Evolutionary conservation across 1,284 basidiomycete species (phyloP), one percentile per base, ranked within the genome.

Genomic region (Pseudozyma sp.): DNA sequence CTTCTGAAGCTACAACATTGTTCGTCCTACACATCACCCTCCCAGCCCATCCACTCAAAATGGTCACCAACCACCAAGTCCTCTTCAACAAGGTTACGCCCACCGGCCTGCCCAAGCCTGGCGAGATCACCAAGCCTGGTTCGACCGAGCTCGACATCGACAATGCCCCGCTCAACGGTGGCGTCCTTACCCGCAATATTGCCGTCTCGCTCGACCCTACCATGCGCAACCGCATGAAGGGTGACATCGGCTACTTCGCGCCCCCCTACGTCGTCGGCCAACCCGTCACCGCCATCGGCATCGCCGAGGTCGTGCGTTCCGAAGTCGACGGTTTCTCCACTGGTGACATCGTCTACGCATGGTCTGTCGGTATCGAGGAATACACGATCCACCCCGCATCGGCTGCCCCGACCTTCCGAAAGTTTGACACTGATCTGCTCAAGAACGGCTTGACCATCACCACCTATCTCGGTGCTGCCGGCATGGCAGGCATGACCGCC

Each of bases 401-500:
- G 9, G 60, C 56, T 24, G 45, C 43, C 1, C 30, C 47, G 5
- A 19, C 33, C 0, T 67, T 68, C 57, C 63, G 72, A 35, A 75
- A 71, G 49, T 54, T 75, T n/a, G 64, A 67, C 48, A 14, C 45
- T n/a, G 31, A 17, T 4, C 53, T 50, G 29, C 57, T 70, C 19
- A 24, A 39, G 8, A 64, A 56, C 16, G 68, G 72, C 16, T 57
- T 75, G 29, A 54, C 56, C 8, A 65, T 81, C 50, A 75, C 71
- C 33, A 81, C 77, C 37, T 84, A 79, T 63, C 77, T 85, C 13
- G 85, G 84, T 14, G 80, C 79, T 0, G 71, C 84, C 1, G 85
- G 85, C 30, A 82, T 82, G 79, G 61, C 81, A 5, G 78, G 82
- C 9, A 79, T 85, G 77, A 86, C 85, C 0, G 85, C 84, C 16